These are phyloP conservation scores for Mortierella sp. DNA, from an alignment of 371 early-diverging fungal species.

Conservation along the genomic window DNA sequence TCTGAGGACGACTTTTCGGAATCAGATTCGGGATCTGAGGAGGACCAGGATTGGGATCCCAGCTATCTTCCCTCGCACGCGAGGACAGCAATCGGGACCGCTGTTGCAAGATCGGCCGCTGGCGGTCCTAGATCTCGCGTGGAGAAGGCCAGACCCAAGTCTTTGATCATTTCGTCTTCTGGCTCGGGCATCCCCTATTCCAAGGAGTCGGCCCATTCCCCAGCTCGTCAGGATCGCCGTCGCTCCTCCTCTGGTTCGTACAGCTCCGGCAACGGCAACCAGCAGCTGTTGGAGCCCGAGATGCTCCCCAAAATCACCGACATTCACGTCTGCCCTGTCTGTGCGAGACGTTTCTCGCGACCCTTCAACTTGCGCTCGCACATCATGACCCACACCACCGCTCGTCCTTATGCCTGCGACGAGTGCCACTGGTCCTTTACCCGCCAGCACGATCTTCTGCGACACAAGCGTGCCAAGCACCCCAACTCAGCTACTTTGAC, in stretches of 20 bases:
- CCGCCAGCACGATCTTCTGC: slow-evolving; percentile 83
- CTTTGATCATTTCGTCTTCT: slow-evolving; percentile 22
- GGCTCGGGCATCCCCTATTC: slow-evolving; percentile 30
- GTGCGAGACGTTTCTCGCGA: slow-evolving; percentile 72
- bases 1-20: slow-evolving; percentile 34
- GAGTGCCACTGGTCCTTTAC: slow-evolving; percentile 74
- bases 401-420: slow-evolving; percentile 77
- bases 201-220: slow-evolving; percentile 16
- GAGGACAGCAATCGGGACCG: background rate
- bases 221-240: slow-evolving; percentile 48
- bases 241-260: slow-evolving; percentile 40
- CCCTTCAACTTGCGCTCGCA: slow-evolving; percentile 76
- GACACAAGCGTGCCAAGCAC: slow-evolving; percentile 69
- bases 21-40: slow-evolving; percentile 39
- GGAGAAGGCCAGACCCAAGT: slow-evolving; percentile 26
- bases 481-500: slow-evolving; percentile 31
- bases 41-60: slow-evolving; percentile 35
- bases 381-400: slow-evolving; percentile 75
- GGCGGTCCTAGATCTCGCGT: background rate
- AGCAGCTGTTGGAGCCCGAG: slow-evolving; percentile 38
- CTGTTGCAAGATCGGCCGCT: slow-evolving; percentile 2
- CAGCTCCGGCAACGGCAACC: slow-evolving; percentile 26
- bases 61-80: slow-evolving; percentile 25
- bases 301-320: slow-evolving; percentile 50
- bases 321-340: slow-evolving; percentile 63